Evolutionary conservation across 805 yeast species (phyloP).

Genomic region (Kodamaea hsintzibuensis): DNA sequence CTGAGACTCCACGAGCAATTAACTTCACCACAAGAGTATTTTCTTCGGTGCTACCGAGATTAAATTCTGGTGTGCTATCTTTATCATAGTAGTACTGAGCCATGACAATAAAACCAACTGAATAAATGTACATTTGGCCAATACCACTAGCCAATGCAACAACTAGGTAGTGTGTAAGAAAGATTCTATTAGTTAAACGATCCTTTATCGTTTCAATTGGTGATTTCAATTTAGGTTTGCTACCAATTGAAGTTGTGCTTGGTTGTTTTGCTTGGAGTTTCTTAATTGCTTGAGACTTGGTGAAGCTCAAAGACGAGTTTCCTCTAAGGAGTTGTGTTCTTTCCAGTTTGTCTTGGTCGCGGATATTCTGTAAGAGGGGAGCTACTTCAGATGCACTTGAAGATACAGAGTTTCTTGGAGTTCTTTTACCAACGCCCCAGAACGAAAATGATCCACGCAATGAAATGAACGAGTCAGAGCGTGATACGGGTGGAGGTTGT

Average conservation of each 20-base stretch:
- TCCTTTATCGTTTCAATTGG: slow-evolving; percentile 19
- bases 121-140: slow-evolving; percentile 71
- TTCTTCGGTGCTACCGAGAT: background rate
- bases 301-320: slow-evolving; percentile 5
- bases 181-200: slow-evolving; percentile 30
- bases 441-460: slow-evolving; percentile 38
- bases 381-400: slow-evolving; percentile 17
- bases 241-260: slow-evolving; percentile 11
- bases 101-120: slow-evolving; percentile 70
- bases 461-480: slow-evolving; percentile 7
- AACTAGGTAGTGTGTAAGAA: slow-evolving; percentile 53
- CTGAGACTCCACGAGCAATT: slow-evolving; percentile 3
- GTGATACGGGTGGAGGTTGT: background rate
- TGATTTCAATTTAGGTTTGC: slow-evolving; percentile 1
- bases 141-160: slow-evolving; percentile 59
- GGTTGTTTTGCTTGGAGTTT: slow-evolving; percentile 1
- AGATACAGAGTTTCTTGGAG: slow-evolving; percentile 23
- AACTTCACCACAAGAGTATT: background rate
- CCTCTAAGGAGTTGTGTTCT: slow-evolving; percentile 5
- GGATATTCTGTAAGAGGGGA: slow-evolving; percentile 14
- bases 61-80: slow-evolving; percentile 22
- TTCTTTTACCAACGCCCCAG: slow-evolving; percentile 42
- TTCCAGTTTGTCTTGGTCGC: slow-evolving; percentile 10
- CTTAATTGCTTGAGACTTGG: background rate
- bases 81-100: slow-evolving; percentile 34